Evolutionary conservation across 495 filamentous ascomycete species (phyloP).

Genomic region (Penicillium ucsense): DNA sequence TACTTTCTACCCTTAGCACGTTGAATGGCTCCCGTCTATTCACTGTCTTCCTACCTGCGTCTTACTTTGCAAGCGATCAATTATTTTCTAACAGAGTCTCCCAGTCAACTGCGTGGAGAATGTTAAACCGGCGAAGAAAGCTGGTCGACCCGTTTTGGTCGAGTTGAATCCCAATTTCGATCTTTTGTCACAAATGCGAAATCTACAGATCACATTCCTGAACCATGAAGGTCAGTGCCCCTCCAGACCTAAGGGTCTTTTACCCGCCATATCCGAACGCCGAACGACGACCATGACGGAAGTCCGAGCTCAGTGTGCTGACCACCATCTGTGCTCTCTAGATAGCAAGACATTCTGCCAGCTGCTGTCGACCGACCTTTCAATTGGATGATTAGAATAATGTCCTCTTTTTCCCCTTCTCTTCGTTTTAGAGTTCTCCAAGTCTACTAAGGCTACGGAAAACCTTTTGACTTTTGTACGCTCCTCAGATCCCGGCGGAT

Average conservation of each 20-base stretch:
- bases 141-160: slow-evolving; percentile 29
- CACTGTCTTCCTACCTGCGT: no score
- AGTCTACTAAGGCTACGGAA: no score
- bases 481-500: no score
- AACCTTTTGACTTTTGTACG: no score
- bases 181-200: slow-evolving; percentile 32
- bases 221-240: slow-evolving; percentile 32
- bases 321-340: background rate
- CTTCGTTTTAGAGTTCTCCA: background rate
- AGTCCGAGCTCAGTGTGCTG: slow-evolving; percentile 1
- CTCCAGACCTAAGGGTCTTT: background rate
- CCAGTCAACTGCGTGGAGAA: slow-evolving; percentile 34
- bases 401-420: background rate
- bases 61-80: no score
- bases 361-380: slow-evolving; percentile 19
- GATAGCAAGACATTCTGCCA: slow-evolving; percentile 16
- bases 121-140: slow-evolving; percentile 32
- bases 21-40: no score
- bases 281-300: background rate
- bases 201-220: slow-evolving; percentile 31
- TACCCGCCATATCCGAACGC: background rate
- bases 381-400: slow-evolving; percentile 19
- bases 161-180: slow-evolving; percentile 38
- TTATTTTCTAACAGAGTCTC: no score
- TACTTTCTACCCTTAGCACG: background rate